Evolutionary conservation across 371 early-diverging fungal species (phyloP).

Genomic region (Phascolomyces articulosus): DNA sequence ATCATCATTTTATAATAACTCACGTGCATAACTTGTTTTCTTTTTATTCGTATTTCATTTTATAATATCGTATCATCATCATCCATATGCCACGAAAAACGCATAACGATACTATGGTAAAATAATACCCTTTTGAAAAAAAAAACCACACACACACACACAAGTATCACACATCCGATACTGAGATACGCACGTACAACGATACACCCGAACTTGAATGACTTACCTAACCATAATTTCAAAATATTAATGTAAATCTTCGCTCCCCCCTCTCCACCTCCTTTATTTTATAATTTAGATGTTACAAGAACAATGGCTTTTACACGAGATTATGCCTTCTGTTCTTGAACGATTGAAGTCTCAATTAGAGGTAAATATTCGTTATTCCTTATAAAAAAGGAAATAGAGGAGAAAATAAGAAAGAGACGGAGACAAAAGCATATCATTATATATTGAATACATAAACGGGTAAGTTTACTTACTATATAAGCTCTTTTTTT

Average conservation of each 20-base stretch:
- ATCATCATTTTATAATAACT: neutral
- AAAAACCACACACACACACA: neutral
- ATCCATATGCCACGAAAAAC: neutral
- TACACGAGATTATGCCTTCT: constrained; percentile 35
- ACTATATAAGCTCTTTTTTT: neutral
- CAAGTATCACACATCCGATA: neutral
- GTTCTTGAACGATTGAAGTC: constrained; percentile 24
- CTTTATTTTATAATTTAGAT: constrained; percentile 15
- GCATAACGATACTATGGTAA: neutral
- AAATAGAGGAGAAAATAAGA: neutral
- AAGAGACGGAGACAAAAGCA: neutral
- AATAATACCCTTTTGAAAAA: neutral
- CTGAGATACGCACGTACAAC: neutral
- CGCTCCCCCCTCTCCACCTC: neutral
- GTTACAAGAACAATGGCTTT: constrained; percentile 37
- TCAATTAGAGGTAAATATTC: constrained; percentile 30
- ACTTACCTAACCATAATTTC: too few species aligned
- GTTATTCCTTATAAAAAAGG: neutral
- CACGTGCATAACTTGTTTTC: neutral
- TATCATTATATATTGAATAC: too few species aligned
- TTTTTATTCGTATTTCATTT: neutral
- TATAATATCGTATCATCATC: too few species aligned
- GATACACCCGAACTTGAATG: too few species aligned
- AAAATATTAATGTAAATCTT: too few species aligned
- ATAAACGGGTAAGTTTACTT: too few species aligned